Evolutionary conservation across 805 yeast genomes (phyloP).

Genomic region (Candida nanaspora): DNA sequence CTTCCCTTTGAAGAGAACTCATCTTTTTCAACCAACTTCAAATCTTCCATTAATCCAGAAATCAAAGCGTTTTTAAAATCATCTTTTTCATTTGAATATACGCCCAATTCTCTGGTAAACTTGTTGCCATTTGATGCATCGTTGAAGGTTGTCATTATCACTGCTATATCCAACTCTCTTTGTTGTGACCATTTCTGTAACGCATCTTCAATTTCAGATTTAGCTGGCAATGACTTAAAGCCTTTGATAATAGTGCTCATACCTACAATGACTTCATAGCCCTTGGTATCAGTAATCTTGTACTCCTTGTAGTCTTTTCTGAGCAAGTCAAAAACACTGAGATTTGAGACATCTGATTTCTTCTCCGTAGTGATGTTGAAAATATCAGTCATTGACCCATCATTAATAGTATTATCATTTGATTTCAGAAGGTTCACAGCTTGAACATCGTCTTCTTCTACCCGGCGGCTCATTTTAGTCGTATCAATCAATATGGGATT

Average conservation of each 20-base stretch:
- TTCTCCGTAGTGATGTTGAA: conserved; percentile 33
- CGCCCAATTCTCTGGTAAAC: conserved; percentile 39
- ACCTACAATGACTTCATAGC: conserved; percentile 40
- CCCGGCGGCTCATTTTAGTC: conserved; percentile 53
- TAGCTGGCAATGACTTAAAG: conserved; percentile 39
- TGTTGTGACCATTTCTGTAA: conserved; percentile 18
- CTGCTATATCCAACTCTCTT: conserved; percentile 23
- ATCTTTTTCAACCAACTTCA: conserved; percentile 10
- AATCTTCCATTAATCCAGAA: conserved; percentile 11
- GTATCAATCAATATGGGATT: conserved; percentile 73
- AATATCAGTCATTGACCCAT: neutral
- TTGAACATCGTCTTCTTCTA: conserved; percentile 49
- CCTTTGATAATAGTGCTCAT: conserved; percentile 71
- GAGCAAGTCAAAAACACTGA: conserved; percentile 54
- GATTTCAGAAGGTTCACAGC: conserved; percentile 34
- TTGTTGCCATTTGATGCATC: conserved; percentile 15
- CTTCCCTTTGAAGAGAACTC: conserved; percentile 1
- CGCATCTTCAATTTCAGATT: conserved; percentile 17
- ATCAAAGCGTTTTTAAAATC: conserved; percentile 4
- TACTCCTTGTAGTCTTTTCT: conserved; percentile 80
- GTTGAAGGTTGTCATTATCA: conserved; percentile 42
- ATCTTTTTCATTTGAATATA: conserved; percentile 10
- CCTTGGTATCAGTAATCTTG: neutral
- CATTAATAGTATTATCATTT: conserved; percentile 14
- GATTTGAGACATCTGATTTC: conserved; percentile 58